phyloP scores from a whole-genome alignment of 805 yeast genomes.

The Wickerhamomyces xylosicus region DNA sequence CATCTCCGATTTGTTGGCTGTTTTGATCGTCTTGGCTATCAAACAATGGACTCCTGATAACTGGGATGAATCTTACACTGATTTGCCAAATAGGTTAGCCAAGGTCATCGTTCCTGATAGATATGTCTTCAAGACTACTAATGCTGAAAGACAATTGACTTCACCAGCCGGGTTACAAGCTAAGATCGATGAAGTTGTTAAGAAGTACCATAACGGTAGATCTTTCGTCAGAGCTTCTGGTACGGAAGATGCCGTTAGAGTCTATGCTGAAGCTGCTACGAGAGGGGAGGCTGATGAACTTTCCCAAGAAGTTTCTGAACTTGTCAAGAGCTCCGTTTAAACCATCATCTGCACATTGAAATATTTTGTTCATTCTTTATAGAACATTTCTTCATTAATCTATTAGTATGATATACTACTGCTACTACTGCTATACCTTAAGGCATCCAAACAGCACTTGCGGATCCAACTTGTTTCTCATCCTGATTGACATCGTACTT shows the following conservation, averaged over 20 bases:
- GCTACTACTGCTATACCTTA: too few relatives aligned
- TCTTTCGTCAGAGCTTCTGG: constrained; percentile 96
- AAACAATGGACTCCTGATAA: constrained; percentile 47
- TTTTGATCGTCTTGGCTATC: constrained; percentile 51
- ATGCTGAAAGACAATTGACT: constrained; percentile 78
- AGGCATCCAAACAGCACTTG: too few relatives aligned
- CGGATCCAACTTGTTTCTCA: too few relatives aligned
- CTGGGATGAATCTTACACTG: constrained; percentile 74
- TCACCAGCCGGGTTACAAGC: constrained; percentile 73
- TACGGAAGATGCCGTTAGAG: constrained; percentile 94
- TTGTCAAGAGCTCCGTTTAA: constrained; percentile 20
- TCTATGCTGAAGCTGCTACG: constrained; percentile 80
- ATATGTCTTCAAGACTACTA: constrained; percentile 66
- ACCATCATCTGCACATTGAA: neutral
- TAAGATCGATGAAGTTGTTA: constrained; percentile 56
- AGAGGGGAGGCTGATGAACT: constrained; percentile 36
- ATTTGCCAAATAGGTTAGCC: constrained; percentile 76
- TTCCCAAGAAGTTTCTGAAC: constrained; percentile 27
- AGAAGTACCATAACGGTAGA: constrained; percentile 50
- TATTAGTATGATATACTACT: too few relatives aligned
- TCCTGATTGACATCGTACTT: too few relatives aligned
- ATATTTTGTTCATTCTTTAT: too few relatives aligned
- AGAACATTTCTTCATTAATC: too few relatives aligned
- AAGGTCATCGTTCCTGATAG: constrained; percentile 83
- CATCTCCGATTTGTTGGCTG: constrained; percentile 79